Conservation (phyloP, 257 asterid species). For the Anisodus acutangulus region DNA sequence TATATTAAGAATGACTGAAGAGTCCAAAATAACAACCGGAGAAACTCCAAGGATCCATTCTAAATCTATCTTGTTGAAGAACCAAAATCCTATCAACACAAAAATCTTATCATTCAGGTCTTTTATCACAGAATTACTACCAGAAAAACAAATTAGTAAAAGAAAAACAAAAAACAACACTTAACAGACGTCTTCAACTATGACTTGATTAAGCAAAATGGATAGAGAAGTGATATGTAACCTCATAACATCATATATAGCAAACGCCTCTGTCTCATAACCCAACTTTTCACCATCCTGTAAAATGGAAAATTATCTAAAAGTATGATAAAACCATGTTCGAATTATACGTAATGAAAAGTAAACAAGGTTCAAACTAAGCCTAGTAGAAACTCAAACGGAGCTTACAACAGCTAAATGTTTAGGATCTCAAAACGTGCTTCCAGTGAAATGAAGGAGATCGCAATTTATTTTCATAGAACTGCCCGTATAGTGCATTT, state of each 20-base stretch:
- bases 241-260: conserved; percentile 93
- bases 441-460: neutral
- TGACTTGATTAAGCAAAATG: conserved; percentile 25
- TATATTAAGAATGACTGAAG: neutral
- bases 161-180: neutral
- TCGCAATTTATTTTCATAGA: neutral
- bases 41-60: neutral
- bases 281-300: conserved; percentile 93
- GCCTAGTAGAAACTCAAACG: conserved; percentile 8
- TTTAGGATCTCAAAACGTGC: conserved; percentile 15
- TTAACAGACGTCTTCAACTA: neutral
- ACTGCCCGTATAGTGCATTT: neutral
- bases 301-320: conserved; percentile 32
- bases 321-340: conserved; percentile 1
- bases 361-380: conserved; percentile 10
- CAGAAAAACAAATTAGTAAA: conserved; percentile 21
- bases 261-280: conserved; percentile 94
- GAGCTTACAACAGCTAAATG: neutral
- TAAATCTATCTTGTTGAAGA: conserved; percentile 21
- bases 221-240: conserved; percentile 37
- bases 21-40: conserved; percentile 12
- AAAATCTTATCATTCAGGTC: conserved; percentile 2
- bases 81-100: neutral
- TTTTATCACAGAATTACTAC: conserved; percentile 1
- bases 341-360: neutral